Base-by-base conservation (phyloP, 371 early-diverging fungal genomes). In the Actinomortierella wolfii region DNA sequence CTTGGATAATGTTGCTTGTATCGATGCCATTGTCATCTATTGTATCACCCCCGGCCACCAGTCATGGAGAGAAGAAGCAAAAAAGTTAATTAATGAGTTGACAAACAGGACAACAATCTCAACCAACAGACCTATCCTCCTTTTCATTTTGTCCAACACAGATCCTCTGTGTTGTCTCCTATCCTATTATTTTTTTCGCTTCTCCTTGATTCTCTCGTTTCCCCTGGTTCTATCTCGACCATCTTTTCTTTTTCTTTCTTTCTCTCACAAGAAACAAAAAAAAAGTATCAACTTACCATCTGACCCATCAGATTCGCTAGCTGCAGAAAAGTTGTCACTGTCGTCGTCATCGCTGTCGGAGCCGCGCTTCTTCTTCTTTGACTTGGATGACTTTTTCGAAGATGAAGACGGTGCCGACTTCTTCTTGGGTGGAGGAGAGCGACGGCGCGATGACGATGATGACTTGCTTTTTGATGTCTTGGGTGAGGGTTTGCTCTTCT, bases 11-110 rank as follows among this genome's bases (percentile, higher is more conserved):
- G 59, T 80, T 78, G 49, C 78, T 79, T 39, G 79, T 81, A 69
- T 91, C 89, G 52, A 91, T 71, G 17, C 70, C 79, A 28, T 79
- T 81, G 49, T 80, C 82, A 51, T 82, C 89, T 88, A 63, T 34
- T 34, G 34, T 34, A 34, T 11, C 7, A 34, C 34, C 34, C n/a
- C 34, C 34, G 11, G 11, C 34, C 4, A 34, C 34, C 34, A 34
- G 34, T 21, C 9, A 25, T 20, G 39, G 45, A 45, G 45, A 45
- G 15, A 45, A 17, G 45, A 17, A 20, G 45, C 9, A 3, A 20
- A 18, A 2, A 15, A 20, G 21, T 34, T 6, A 6, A 11, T 34
- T 34, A n/a, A n/a, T n/a, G n/a, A n/a, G n/a, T n/a, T n/a, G n/a
- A n/a, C n/a, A n/a, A n/a, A n/a, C n/a, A n/a, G n/a, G n/a, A n/a